These are phyloP conservation scores for Phytophthora cryptogea DNA, from an alignment of 352 stramenopile genomes.

Conservation along the genomic window DNA sequence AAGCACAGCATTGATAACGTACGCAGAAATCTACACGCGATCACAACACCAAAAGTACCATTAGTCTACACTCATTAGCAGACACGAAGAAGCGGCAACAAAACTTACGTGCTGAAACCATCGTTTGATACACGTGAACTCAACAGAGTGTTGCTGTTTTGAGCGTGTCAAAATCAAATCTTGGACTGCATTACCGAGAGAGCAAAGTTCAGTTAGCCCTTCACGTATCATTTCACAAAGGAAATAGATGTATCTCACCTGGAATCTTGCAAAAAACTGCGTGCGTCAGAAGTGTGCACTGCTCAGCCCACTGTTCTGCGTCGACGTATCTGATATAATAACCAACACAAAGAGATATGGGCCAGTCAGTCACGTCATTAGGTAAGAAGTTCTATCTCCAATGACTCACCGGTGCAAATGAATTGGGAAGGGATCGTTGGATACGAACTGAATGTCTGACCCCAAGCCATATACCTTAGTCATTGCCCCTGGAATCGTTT, in stretches of 20 bases:
- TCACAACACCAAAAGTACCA: not conserved
- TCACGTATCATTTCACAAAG: not conserved
- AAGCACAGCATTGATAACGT: slow-evolving; percentile 83
- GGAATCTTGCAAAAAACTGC: slow-evolving; percentile 82
- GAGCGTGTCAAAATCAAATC: slow-evolving; percentile 67
- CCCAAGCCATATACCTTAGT: slow-evolving; percentile 29
- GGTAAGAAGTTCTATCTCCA: too few relatives aligned
- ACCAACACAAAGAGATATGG: not conserved
- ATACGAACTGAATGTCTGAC: slow-evolving; percentile 4
- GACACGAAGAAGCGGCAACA: not conserved
- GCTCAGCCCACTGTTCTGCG: slow-evolving; percentile 63
- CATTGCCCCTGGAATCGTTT: slow-evolving; percentile 37
- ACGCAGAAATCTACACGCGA: slow-evolving; percentile 63
- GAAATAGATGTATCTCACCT: slow-evolving; percentile 35
- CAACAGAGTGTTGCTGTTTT: slow-evolving; percentile 53
- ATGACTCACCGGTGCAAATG: slow-evolving; percentile 40
- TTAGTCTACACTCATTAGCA: slow-evolving; percentile 1
- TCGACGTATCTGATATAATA: slow-evolving; percentile 48
- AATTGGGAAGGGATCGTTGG: slow-evolving; percentile 25
- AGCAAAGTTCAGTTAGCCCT: slow-evolving; percentile 2
- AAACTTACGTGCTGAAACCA: slow-evolving; percentile 86
- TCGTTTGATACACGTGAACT: slow-evolving; percentile 70
- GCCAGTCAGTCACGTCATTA: not conserved
- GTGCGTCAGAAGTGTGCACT: slow-evolving; percentile 83
- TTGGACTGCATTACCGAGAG: slow-evolving; percentile 46